Evolutionary conservation across 768 basidiomycete genomes (phyloP), one percentile per base, ranked within the genome.

Genomic region (Boletus vermiculosoides): DNA sequence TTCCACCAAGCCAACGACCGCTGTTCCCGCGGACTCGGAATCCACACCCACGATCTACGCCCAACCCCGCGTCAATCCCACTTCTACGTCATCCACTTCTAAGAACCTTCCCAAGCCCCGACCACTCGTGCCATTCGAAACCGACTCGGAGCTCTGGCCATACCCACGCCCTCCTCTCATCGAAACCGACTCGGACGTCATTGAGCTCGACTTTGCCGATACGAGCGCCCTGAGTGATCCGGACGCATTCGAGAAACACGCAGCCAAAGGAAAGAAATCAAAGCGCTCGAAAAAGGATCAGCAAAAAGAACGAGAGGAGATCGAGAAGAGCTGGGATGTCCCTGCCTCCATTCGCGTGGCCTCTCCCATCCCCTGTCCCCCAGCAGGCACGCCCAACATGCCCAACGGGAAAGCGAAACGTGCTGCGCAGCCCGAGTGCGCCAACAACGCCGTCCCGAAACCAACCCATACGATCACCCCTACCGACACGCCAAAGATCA

Each of bases 161-260:
- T 87, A 87, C 63, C 80, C 83, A 0, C 82, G 79, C 39, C 73
- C 73, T 5, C 77, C 77, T 12, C 71, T 76, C 46, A 73, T 77
- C 54, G 77, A 77, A 55, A 66, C 55, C 50, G 73, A 73, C 39
- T 77, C 76, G 5, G 88, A 87, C 53, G 82, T 91, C 25, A 80
- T 90, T 11, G 89, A 90, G 68, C 82, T 91, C 50, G 86, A 88
- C 67, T 91, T 88, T 63, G 78, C 79, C 6, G 89, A 90, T 54
- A 90, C 81, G 42, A 85, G 86, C 55, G 83, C 86, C 22, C 69
- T 91, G 64, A 88, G 87, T 66, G 84, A 90, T 61, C 82, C 83
- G 2, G 80, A 79, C 47, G 79, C 80, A 11, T 88, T 87, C 63
- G 63, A 77, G 71, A 56, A 58, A 72, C 56, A 65, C 18, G 50